phyloP scores from a whole-genome alignment of 2,329 filamentous ascomycete genomes.

The Lasiodiplodia sp. region DNA sequence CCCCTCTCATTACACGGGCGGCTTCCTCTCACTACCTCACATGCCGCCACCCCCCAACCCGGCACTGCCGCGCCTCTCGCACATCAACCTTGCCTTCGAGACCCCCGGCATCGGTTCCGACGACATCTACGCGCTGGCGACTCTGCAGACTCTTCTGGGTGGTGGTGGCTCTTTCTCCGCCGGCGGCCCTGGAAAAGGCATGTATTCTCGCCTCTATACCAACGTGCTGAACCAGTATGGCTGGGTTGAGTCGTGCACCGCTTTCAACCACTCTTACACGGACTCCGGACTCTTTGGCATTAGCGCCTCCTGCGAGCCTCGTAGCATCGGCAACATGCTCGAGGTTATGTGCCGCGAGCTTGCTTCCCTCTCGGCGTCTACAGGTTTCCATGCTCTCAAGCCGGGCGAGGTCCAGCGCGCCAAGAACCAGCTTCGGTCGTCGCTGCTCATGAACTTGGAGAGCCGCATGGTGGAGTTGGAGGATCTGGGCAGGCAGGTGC shows the following conservation, averaged over 20 bases:
- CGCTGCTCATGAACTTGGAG: conserved; percentile 96
- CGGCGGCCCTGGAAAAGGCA: conserved; percentile 95
- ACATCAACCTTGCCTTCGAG: conserved; percentile 96
- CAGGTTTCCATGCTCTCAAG: conserved; percentile 75
- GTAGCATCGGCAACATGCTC: conserved; percentile 81
- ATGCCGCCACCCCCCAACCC: conserved; percentile 81
- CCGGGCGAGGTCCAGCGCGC: conserved; percentile 84
- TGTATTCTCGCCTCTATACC: conserved; percentile 98
- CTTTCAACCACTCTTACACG: conserved; percentile 97
- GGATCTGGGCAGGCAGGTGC: conserved; percentile 91
- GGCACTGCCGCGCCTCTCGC: conserved; percentile 79
- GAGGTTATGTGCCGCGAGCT: conserved; percentile 95
- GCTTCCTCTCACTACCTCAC: conserved; percentile 84
- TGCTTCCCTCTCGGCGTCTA: conserved; percentile 76
- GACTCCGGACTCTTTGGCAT: conserved; percentile 97
- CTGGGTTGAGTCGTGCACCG: conserved; percentile 95
- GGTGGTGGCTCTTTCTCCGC: conserved; percentile 97
- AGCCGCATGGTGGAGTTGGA: conserved; percentile 97
- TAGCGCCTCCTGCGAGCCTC: conserved; percentile 82
- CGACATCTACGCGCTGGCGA: conserved; percentile 96
- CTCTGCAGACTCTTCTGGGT: conserved; percentile 92
- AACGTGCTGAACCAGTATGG: conserved; percentile 97
- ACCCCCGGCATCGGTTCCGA: conserved; percentile 87
- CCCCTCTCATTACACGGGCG: conserved; percentile 88
- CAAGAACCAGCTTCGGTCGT: conserved; percentile 94